Percentiles rank a stretch among this genome's conserved stretches.
These are phyloP conservation scores for Brettanomyces anomalus DNA, from an alignment of 805 yeast species.

Conservation along the genomic window DNA sequence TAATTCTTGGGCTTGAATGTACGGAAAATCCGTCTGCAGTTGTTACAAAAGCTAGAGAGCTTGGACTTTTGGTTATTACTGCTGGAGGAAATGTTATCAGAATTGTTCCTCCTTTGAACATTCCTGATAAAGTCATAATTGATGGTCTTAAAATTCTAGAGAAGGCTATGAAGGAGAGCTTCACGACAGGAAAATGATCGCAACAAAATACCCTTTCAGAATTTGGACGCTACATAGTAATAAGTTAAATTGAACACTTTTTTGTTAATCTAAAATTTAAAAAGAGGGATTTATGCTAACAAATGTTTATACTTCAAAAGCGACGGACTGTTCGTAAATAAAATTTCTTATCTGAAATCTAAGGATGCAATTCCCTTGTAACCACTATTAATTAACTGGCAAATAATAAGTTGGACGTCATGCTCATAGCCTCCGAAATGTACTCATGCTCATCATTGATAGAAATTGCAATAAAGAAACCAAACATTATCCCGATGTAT, in stretches of 20 bases:
- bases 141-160: conserved; percentile 69
- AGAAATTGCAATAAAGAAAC: conserved; percentile 61
- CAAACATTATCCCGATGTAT: conserved; percentile 66
- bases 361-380: too few relatives aligned
- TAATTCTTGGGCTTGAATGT: conserved; percentile 78
- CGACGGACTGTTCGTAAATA: too few relatives aligned
- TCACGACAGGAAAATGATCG: not conserved
- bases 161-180: conserved; percentile 36
- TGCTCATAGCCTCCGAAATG: not conserved
- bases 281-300: too few relatives aligned
- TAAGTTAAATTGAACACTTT: too few relatives aligned
- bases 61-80: conserved; percentile 77
- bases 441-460: conserved; percentile 20
- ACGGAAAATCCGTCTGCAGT: conserved; percentile 51
- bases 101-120: conserved; percentile 86
- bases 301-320: too few relatives aligned
- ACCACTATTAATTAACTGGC: too few relatives aligned
- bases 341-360: too few relatives aligned
- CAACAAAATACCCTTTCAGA: not conserved
- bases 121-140: conserved; percentile 56
- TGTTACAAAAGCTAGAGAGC: conserved; percentile 62
- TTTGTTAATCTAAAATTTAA: too few relatives aligned
- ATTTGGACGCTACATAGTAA: too few relatives aligned
- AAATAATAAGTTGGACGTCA: not conserved
- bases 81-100: conserved; percentile 91